phyloP scores from a whole-genome alignment of 768 basidiomycete species.

The Kwoniella dejecticola region DNA sequence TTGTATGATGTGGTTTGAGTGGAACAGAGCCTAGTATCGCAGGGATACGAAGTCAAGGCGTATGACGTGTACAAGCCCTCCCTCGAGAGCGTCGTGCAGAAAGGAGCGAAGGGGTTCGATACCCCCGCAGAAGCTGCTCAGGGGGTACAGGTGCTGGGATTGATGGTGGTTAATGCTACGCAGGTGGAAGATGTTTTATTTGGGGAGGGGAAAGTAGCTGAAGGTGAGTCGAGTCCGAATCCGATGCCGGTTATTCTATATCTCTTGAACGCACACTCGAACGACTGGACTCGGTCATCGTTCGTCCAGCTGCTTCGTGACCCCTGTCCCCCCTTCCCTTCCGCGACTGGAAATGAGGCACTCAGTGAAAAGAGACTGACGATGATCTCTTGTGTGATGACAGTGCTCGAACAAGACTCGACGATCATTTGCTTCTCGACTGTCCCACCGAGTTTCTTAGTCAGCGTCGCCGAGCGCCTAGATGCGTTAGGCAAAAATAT shows the following conservation, averaged over 20 bases:
- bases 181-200: slow-evolving; percentile 48
- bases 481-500: slow-evolving; percentile 42
- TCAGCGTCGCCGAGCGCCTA: slow-evolving; percentile 30
- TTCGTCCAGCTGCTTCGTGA: too few relatives aligned
- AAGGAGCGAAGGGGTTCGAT: slow-evolving; percentile 24
- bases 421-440: slow-evolving; percentile 51
- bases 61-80: slow-evolving; percentile 52
- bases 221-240: too few relatives aligned
- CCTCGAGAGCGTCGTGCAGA: slow-evolving; percentile 40
- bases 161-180: slow-evolving; percentile 50
- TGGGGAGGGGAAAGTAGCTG: slow-evolving; percentile 30
- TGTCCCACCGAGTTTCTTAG: slow-evolving; percentile 41
- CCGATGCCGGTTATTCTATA: too few relatives aligned
- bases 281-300: too few relatives aligned
- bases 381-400: not conserved
- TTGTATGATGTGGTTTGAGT: too few relatives aligned
- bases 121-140: slow-evolving; percentile 36
- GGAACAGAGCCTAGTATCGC: slow-evolving; percentile 31
- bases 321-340: too few relatives aligned
- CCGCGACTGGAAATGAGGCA: too few relatives aligned
- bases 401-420: slow-evolving; percentile 37
- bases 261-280: too few relatives aligned
- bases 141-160: slow-evolving; percentile 40
- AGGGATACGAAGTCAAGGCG: slow-evolving; percentile 43
- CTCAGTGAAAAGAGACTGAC: too few relatives aligned